Base-by-base conservation (phyloP, 805 yeast species). In the Starmerella bombi region DNA sequence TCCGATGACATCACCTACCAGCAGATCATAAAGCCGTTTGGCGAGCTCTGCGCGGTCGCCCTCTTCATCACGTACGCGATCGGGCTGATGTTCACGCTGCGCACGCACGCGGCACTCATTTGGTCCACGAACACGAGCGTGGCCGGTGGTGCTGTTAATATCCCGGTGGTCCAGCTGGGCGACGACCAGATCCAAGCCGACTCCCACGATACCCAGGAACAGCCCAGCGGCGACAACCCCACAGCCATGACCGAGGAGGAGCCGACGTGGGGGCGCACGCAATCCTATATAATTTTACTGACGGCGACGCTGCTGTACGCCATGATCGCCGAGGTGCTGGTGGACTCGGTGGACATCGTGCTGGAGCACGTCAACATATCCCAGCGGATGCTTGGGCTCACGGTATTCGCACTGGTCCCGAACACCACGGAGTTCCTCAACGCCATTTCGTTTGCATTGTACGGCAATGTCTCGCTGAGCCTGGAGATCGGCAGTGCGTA, bases 401-500 rank as follows among this genome's bases (percentile, higher is more conserved):
- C 97, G 0, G 80, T 91, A 2, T 91, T 91, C 64, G 97, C 98
- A 0, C 65, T 91, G 33, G 95, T 91, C 21, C 98, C 98, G 10
- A 91, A 86, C 56, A 84, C 97, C 5, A 91, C 98, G 0, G 98
- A 91, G 62, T 91, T 91, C 54, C 70, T 91, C 43, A 91, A 91
- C 61, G 98, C 97, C 53, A 86, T 91, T 42, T 85, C 95, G 20
- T 91, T 91, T 65, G 98, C 98, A 0, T 75, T 84, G 51, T 76
- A 88, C 51, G 98, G 98, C 1, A 91, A 91, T 51, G 94, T 91
- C 40, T 94, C 98, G 0, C 65, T 91, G 34, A 82, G 94, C 2
- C 82, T 91, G 94, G 98, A 91, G 58, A 91, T 91, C 59, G 98
- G 98, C 45, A 77, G 93, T 47, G 98, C 98, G 0, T 91, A 91